phyloP scores from a whole-genome alignment of 768 basidiomycete genomes.

The Leucocoprinus birnbaumii region DNA sequence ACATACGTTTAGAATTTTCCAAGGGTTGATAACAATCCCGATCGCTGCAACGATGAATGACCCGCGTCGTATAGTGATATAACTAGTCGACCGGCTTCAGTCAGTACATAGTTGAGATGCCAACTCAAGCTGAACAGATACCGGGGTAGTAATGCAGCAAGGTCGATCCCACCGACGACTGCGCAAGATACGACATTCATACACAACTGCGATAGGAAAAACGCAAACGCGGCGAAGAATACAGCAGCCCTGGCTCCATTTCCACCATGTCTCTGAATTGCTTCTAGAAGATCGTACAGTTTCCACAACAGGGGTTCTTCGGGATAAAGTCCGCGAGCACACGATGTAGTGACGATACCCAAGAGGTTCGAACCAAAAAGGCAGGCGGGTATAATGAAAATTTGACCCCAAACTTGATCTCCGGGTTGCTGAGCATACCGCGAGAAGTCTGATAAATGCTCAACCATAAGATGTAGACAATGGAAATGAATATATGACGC shows the following conservation, averaged over 20 bases:
- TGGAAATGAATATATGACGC: background rate
- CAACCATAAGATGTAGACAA: background rate
- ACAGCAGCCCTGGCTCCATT: slow-evolving; percentile 26
- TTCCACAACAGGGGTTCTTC: slow-evolving; percentile 28
- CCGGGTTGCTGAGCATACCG: slow-evolving; percentile 26
- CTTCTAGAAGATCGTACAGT: slow-evolving; percentile 26
- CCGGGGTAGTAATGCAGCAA: slow-evolving; percentile 24
- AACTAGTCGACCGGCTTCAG: slow-evolving; percentile 10
- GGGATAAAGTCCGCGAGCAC: slow-evolving; percentile 25
- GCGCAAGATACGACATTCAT: slow-evolving; percentile 24
- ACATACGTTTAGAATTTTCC: background rate
- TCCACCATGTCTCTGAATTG: slow-evolving; percentile 25
- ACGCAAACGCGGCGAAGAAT: slow-evolving; percentile 28
- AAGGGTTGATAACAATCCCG: background rate
- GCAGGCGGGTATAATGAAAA: slow-evolving; percentile 27
- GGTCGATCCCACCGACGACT: slow-evolving; percentile 30
- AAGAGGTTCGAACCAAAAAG: slow-evolving; percentile 27
- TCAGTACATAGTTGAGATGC: no score
- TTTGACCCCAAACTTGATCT: slow-evolving; percentile 28
- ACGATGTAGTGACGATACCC: slow-evolving; percentile 26
- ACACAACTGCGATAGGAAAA: slow-evolving; percentile 19
- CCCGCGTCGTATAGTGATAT: slow-evolving; percentile 26
- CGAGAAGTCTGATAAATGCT: slow-evolving; percentile 23
- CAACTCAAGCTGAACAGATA: background rate
- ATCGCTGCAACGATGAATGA: slow-evolving; percentile 23